A percentile compares a stretch with the other conserved stretches of the same genome.
Evolutionary conservation across 1,284 basidiomycete species (phyloP).

Genomic region (Trichosporon coremiiforme): DNA sequence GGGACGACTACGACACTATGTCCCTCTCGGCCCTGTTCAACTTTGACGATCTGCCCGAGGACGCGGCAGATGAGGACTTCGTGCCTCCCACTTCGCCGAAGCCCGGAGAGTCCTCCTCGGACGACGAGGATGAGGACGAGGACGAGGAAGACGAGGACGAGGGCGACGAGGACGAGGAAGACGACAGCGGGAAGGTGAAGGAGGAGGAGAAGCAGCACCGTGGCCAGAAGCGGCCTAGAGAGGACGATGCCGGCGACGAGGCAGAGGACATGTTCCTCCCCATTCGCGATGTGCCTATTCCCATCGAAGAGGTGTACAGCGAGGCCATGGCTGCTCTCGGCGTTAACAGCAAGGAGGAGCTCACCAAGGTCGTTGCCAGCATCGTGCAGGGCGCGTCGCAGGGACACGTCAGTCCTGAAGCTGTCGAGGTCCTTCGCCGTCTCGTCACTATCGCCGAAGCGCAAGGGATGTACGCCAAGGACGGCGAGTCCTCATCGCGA

Average conservation of each 20-base stretch:
- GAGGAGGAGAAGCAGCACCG: background rate
- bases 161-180: background rate
- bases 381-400: slow-evolving; percentile 27
- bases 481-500: background rate
- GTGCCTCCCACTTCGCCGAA: slow-evolving; percentile 32
- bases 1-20: slow-evolving; percentile 28
- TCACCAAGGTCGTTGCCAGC: slow-evolving; percentile 25
- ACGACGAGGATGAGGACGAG: slow-evolving; percentile 28
- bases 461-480: slow-evolving; percentile 9
- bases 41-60: slow-evolving; percentile 26
- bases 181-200: background rate
- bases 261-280: slow-evolving; percentile 48
- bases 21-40: slow-evolving; percentile 30
- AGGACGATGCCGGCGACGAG: slow-evolving; percentile 60
- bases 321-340: slow-evolving; percentile 31
- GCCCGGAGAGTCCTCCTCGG: slow-evolving; percentile 18
- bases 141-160: slow-evolving; percentile 17
- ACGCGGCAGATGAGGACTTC: slow-evolving; percentile 31
- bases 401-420: slow-evolving; percentile 25
- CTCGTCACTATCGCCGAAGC: slow-evolving; percentile 28
- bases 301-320: slow-evolving; percentile 30
- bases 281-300: slow-evolving; percentile 46
- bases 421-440: slow-evolving; percentile 31
- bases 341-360: slow-evolving; percentile 26
- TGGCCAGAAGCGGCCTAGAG: slow-evolving; percentile 17